A percentile compares a stretch with the other conserved stretches of the same genome.
Evolutionary conservation across 371 early-diverging fungal genomes (phyloP).

Genomic region (Rhizopus microsporus): DNA sequence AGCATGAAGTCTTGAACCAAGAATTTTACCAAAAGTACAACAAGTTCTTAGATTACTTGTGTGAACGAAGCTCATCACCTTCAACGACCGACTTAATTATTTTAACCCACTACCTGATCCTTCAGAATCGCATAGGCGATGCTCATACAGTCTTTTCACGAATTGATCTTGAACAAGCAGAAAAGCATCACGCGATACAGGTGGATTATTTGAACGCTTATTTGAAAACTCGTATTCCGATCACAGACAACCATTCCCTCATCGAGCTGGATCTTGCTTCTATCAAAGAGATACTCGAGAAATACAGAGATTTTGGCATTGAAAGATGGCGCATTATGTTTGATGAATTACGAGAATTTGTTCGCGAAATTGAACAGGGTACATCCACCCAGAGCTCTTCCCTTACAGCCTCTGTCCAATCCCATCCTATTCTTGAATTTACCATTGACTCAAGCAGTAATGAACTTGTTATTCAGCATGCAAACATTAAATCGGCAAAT

Average conservation of each 20-base stretch:
- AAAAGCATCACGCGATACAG: constrained; percentile 34
- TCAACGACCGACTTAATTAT: constrained; percentile 39
- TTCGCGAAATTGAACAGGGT: constrained; percentile 43
- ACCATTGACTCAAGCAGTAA: constrained; percentile 12
- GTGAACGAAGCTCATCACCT: constrained; percentile 27
- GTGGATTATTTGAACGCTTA: constrained; percentile 56
- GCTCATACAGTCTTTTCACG: constrained; percentile 21
- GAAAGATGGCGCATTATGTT: constrained; percentile 53
- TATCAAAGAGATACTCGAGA: constrained; percentile 32
- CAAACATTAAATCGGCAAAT: constrained; percentile 40
- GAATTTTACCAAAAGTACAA: constrained; percentile 48
- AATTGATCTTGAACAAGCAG: constrained; percentile 7
- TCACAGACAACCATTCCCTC: constrained; percentile 8
- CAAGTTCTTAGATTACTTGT: constrained; percentile 41
- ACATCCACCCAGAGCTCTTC: background rate
- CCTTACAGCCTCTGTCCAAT: constrained; percentile 15
- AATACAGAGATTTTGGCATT: constrained; percentile 45
- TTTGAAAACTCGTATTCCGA: constrained; percentile 48
- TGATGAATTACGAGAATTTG: constrained; percentile 39
- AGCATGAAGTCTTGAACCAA: constrained; percentile 39
- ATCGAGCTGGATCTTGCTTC: constrained; percentile 34
- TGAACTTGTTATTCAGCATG: constrained; percentile 26
- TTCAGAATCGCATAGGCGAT: constrained; percentile 24
- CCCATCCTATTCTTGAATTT: constrained; percentile 36
- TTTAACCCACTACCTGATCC: constrained; percentile 36